Conservation (phyloP, 78 protist species). For the Planoprotostelium fungivorum region DNA sequence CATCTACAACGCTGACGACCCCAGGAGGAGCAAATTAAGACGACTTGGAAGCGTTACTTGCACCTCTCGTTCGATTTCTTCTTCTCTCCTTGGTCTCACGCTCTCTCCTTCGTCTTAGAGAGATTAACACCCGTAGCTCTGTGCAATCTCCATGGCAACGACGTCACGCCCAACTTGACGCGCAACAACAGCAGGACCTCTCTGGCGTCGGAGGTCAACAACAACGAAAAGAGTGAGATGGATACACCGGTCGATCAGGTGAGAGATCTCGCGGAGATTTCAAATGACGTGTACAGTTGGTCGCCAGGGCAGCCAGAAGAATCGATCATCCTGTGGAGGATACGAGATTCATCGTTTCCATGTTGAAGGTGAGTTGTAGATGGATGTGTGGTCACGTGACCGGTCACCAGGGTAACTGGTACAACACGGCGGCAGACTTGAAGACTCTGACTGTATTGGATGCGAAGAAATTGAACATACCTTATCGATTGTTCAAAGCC, state of each 20-base stretch:
- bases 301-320: background rate
- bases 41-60: too few species aligned
- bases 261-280: background rate
- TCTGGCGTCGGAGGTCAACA: too few species aligned
- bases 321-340: background rate
- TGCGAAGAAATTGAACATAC: background rate
- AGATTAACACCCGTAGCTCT: too few species aligned
- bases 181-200: too few species aligned
- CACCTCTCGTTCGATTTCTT: too few species aligned
- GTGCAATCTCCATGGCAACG: too few species aligned
- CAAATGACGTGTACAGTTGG: background rate
- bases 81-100: too few species aligned
- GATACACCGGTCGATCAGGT: background rate
- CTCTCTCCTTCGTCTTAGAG: too few species aligned
- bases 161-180: too few species aligned
- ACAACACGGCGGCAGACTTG: background rate
- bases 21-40: too few species aligned
- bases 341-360: background rate
- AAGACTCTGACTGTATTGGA: background rate
- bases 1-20: too few species aligned
- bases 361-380: background rate
- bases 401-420: background rate
- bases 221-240: background rate
- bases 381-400: background rate
- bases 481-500: background rate